These are phyloP conservation scores for Vigna mungo DNA, from an alignment of 306 rosid genomes.

Conservation along the genomic window DNA sequence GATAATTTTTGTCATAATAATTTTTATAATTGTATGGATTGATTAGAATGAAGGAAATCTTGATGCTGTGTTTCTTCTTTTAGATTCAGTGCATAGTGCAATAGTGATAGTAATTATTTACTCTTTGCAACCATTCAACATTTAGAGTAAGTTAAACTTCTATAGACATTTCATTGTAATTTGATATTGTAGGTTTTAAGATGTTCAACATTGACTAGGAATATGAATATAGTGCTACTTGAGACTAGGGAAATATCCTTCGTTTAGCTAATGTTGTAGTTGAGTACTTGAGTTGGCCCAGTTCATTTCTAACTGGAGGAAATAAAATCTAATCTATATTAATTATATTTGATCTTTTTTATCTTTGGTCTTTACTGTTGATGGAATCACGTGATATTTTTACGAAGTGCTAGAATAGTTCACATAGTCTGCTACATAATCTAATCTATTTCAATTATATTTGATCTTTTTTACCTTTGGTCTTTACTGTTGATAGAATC, in stretches of 20 bases:
- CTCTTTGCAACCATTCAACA: background rate
- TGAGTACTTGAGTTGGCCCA: background rate
- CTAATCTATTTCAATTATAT: conserved; percentile 17
- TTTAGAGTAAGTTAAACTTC: conserved; percentile 20
- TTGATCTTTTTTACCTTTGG: background rate
- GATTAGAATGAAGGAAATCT: conserved; percentile 24
- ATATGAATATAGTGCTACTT: background rate
- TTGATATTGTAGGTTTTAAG: conserved; percentile 20
- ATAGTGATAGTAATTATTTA: background rate
- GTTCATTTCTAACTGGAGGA: background rate
- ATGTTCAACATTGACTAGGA: background rate
- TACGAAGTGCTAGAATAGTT: conserved; percentile 2
- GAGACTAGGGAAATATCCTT: background rate
- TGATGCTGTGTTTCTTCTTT: conserved; percentile 4
- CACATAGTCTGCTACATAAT: conserved; percentile 1
- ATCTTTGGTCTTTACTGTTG: background rate
- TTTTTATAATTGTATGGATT: conserved; percentile 17
- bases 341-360: background rate
- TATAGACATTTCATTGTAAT: conserved; percentile 23
- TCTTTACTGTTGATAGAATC: background rate
- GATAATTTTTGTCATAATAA: background rate
- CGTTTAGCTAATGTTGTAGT: background rate
- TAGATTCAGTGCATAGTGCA: background rate
- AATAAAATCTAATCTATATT: conserved; percentile 22
- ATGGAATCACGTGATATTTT: conserved; percentile 9